phyloP scores from a whole-genome alignment of 441 rosid species.

The Arabidopsis lyrata region DNA sequence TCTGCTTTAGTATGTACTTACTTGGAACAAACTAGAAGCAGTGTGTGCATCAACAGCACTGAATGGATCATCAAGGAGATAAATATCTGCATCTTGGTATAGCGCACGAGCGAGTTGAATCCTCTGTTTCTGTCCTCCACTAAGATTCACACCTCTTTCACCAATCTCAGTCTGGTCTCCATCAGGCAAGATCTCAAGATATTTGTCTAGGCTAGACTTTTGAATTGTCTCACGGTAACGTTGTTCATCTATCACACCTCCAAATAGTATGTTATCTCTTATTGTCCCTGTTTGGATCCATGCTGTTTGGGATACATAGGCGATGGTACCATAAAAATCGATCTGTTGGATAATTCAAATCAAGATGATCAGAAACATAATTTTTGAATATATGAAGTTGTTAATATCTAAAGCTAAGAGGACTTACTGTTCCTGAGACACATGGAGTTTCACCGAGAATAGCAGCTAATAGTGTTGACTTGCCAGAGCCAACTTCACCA shows the following conservation, averaged over 20 bases:
- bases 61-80: constrained; percentile 96
- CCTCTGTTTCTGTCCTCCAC: constrained; percentile 98
- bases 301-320: constrained; percentile 95
- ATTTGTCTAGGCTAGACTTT: constrained; percentile 87
- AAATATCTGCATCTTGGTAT: constrained; percentile 91
- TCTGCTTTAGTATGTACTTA: constrained; percentile 41
- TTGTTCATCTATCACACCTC: constrained; percentile 68
- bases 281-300: constrained; percentile 97
- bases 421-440: constrained; percentile 75
- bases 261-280: constrained; percentile 85
- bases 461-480: constrained; percentile 89
- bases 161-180: constrained; percentile 96
- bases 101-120: constrained; percentile 98
- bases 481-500: constrained; percentile 99
- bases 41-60: constrained; percentile 99
- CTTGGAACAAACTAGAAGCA: constrained; percentile 90
- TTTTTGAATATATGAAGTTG: not conserved
- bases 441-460: constrained; percentile 91
- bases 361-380: constrained; percentile 10
- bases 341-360: constrained; percentile 55
- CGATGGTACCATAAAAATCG: constrained; percentile 75
- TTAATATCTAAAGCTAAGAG: not conserved
- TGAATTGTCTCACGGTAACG: constrained; percentile 82
- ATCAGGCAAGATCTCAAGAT: constrained; percentile 84
- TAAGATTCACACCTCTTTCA: constrained; percentile 96